Evolutionary conservation across 768 basidiomycete genomes (phyloP), one percentile per base, ranked within the genome.

Genomic region (Termitomyces sp.): DNA sequence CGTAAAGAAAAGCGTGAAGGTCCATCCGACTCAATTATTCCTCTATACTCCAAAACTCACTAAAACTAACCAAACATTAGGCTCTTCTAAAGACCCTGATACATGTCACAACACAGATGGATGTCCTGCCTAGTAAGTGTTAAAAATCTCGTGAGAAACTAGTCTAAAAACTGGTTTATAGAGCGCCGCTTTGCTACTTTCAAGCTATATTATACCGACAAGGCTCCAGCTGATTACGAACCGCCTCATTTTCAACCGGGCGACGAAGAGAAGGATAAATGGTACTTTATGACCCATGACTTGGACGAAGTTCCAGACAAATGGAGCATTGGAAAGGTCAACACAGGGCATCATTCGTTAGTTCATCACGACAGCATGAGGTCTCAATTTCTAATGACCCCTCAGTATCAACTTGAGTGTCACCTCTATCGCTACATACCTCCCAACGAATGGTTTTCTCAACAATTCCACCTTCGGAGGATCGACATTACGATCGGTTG

Each of bases 141-240:
- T 37, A 0, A 9, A 22, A n/a, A 24, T n/a, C 39, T 16, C 12
- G 37, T 39, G 28, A 29, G 9, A 10, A 10, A 20, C 6, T 2
- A 12, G 15, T 39, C 12, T 28, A 51, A 46, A 34, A 13, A 36
- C 22, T 34, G 39, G 56, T 20, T 5, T 29, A 28, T 65, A 90
- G 91, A 84, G 64, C 86, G 85, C 48, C 87, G 92, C 34, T 94
- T 80, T 65, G 90, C 92, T n/a, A 90, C 87, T 22, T 91, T 94
- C 76, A 94, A 95, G 68, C 71, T 92, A 12, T 92, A 88, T 67
- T 94, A 93, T 68, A 88, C 87, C 15, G 85, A 90, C 48, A 77
- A 83, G 22, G 86, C 91, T 13, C 93, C 93, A 0, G 73, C 77
- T 9, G 86, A 92, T 51, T 95, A 95, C 64, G 89, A 95, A 67